Conservation (phyloP, 352 stramenopile genomes). For the Phytopythium delawarense region DNA sequence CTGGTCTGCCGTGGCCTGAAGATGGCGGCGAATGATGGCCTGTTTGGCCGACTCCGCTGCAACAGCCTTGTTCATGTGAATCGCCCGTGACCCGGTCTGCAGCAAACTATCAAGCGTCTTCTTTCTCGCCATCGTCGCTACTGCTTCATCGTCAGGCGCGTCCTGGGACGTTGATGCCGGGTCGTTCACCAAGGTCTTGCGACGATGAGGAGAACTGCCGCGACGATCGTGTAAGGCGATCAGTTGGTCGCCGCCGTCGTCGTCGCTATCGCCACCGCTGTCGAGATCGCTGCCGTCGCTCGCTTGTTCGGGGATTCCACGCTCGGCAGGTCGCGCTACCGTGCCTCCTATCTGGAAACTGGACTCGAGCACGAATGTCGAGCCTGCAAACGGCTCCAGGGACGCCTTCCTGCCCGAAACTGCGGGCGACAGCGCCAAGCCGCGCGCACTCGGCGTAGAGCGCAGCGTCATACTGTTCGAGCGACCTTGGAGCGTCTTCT, state of each 20-base stretch:
- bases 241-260: background rate
- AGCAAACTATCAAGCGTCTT: constrained; percentile 46
- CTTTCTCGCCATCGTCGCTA: constrained; percentile 25
- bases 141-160: background rate
- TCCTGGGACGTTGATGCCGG: background rate
- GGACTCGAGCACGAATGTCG: constrained; percentile 19
- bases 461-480: constrained; percentile 10
- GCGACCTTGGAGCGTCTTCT: constrained; percentile 14
- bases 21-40: constrained; percentile 45
- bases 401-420: constrained; percentile 10
- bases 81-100: constrained; percentile 11
- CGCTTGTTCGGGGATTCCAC: background rate
- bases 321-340: background rate
- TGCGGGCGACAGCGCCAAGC: constrained; percentile 9
- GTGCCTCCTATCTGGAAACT: constrained; percentile 10
- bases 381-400: constrained; percentile 12
- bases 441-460: background rate
- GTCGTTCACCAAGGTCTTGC: constrained; percentile 5
- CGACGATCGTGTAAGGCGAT: background rate
- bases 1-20: constrained; percentile 13
- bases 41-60: constrained; percentile 37
- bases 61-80: constrained; percentile 24
- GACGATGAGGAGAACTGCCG: background rate
- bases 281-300: background rate
- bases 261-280: constrained; percentile 2